Conservation (phyloP, 2,329 filamentous ascomycete genomes). For the Verticillium klebahnii region DNA sequence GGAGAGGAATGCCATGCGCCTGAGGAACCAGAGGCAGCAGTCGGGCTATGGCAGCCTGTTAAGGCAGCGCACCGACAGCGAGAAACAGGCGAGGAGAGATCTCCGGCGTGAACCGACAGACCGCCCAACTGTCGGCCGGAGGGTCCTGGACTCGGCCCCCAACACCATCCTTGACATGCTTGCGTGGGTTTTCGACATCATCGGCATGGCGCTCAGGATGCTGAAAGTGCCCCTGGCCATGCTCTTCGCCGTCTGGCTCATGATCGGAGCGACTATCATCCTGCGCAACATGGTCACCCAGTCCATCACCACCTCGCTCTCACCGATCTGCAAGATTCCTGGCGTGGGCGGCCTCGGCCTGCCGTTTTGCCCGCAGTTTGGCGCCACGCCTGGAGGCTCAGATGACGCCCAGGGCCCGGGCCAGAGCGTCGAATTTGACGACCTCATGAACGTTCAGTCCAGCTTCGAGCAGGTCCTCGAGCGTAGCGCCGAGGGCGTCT, state of each 20-base stretch:
- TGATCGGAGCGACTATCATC: constrained; percentile 54
- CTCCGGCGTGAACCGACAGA: background rate
- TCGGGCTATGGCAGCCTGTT: background rate
- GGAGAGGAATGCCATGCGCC: background rate
- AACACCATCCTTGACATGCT: constrained; percentile 32
- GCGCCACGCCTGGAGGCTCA: constrained; percentile 8
- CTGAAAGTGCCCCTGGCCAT: constrained; percentile 62
- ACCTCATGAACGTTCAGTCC: constrained; percentile 69
- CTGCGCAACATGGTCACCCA: constrained; percentile 58
- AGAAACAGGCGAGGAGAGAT: background rate
- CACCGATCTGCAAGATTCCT: constrained; percentile 67
- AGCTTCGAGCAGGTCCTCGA: constrained; percentile 73
- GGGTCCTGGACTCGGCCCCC: constrained; percentile 30
- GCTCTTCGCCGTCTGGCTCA: constrained; percentile 56
- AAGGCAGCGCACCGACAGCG: background rate
- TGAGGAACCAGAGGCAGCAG: background rate
- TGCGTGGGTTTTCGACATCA: constrained; percentile 49
- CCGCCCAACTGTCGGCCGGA: constrained; percentile 18
- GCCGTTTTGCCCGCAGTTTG: constrained; percentile 53
- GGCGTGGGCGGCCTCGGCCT: constrained; percentile 57
- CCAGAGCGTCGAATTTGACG: constrained; percentile 60
- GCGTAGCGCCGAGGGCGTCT: constrained; percentile 59
- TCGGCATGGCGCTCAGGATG: constrained; percentile 55
- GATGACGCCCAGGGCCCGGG: constrained; percentile 18
- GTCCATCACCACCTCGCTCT: constrained; percentile 57